Evolutionary conservation across 805 yeast genomes (phyloP).

Genomic region (Candida caryicola): DNA sequence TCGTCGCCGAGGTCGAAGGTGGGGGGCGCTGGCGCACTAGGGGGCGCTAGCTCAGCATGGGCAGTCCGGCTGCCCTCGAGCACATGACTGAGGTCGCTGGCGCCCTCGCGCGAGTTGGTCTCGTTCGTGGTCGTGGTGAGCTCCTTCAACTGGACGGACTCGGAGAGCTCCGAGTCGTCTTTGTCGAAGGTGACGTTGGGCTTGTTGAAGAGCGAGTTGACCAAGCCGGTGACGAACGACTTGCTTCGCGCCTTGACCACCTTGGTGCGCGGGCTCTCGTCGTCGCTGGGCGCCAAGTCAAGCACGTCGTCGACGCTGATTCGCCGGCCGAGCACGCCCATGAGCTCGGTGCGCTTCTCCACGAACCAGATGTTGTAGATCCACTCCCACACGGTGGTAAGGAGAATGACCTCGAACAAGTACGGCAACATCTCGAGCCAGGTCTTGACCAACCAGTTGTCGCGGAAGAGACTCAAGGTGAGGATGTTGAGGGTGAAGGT

Average conservation of each 20-base stretch:
- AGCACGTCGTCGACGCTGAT: slow-evolving; percentile 45
- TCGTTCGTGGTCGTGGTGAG: background rate
- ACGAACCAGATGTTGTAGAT: slow-evolving; percentile 49
- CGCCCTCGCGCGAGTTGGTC: too few relatives aligned
- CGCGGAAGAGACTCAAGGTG: slow-evolving; percentile 23
- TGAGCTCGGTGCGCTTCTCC: slow-evolving; percentile 49
- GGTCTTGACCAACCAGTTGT: slow-evolving; percentile 45
- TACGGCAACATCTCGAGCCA: slow-evolving; percentile 44
- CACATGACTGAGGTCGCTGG: too few relatives aligned
- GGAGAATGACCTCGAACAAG: slow-evolving; percentile 46
- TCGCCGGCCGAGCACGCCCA: slow-evolving; percentile 62
- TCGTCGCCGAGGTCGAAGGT: too few relatives aligned
- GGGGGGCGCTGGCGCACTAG: too few relatives aligned
- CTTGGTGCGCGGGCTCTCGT: background rate
- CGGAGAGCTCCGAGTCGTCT: background rate
- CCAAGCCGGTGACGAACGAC: background rate
- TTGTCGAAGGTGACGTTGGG: background rate
- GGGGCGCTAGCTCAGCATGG: too few relatives aligned
- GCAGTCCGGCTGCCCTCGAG: too few relatives aligned
- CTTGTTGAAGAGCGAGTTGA: background rate
- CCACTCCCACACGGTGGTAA: slow-evolving; percentile 68
- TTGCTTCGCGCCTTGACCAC: background rate
- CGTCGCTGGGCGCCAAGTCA: slow-evolving; percentile 11
- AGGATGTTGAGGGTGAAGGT: slow-evolving; percentile 32
- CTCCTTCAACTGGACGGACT: background rate